phyloP scores from a whole-genome alignment of 192 early-diverging fungal genomes.

The Spinellus fusiger region DNA sequence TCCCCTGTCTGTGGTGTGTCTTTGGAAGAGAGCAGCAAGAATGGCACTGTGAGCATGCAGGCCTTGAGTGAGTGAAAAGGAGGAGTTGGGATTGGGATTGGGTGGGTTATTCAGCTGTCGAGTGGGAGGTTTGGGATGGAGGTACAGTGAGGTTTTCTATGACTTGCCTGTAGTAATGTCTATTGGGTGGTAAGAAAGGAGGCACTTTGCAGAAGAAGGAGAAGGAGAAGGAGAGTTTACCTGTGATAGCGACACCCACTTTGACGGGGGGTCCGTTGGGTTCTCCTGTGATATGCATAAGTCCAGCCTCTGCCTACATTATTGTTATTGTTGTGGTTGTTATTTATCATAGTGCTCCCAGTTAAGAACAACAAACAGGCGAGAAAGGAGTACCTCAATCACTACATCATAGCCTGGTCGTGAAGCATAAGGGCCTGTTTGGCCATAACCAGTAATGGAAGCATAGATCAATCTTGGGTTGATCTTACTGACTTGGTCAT shows the following conservation, averaged over 20 bases:
- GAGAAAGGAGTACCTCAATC: constrained; percentile 47
- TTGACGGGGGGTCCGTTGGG: constrained; percentile 79
- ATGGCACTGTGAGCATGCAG: constrained; percentile 88
- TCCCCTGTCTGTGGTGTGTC: constrained; percentile 59
- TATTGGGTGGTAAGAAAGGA: not conserved
- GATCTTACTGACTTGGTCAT: constrained; percentile 52
- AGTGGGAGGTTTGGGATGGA: too few species aligned
- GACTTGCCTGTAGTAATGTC: constrained; percentile 54
- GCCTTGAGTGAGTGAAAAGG: constrained; percentile 32
- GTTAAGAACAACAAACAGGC: not conserved
- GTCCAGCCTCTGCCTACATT: constrained; percentile 70
- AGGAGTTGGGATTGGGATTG: not conserved
- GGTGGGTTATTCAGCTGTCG: not conserved
- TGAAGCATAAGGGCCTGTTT: constrained; percentile 75
- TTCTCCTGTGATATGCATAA: constrained; percentile 97
- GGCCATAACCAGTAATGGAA: constrained; percentile 85
- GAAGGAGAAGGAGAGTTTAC: too few species aligned
- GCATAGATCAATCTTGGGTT: constrained; percentile 86
- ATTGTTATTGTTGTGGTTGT: not conserved
- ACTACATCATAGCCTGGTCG: constrained; percentile 88
- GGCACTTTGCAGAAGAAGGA: too few species aligned
- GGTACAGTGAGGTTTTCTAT: not conserved
- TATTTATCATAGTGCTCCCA: not conserved
- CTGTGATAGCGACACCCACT: constrained; percentile 95
- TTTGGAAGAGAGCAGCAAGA: constrained; percentile 75